phyloP scores from a whole-genome alignment of 2,329 filamentous ascomycete species.

The Trichophyton benhamiae region DNA sequence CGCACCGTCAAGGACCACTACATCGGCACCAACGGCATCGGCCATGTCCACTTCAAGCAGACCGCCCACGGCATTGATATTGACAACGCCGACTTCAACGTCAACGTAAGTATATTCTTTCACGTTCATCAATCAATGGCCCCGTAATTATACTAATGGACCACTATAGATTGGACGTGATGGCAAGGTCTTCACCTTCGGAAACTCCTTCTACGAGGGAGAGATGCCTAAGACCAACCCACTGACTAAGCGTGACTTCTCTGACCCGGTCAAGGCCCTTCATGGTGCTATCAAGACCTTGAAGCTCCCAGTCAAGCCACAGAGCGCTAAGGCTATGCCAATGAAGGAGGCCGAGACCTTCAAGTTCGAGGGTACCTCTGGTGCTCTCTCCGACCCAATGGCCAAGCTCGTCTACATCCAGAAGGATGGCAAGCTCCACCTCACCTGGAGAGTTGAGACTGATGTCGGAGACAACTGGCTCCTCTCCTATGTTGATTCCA shows the following conservation, averaged over 20 bases:
- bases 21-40: conserved; percentile 11
- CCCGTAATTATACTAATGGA: not conserved
- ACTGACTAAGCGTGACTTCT: conserved; percentile 7
- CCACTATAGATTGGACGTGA: conserved; percentile 9
- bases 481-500: conserved; percentile 11
- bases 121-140: not conserved
- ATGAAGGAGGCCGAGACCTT: conserved; percentile 8
- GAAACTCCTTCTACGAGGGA: conserved; percentile 11
- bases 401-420: conserved; percentile 11
- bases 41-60: conserved; percentile 11
- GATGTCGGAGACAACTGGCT: conserved; percentile 14
- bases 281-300: conserved; percentile 7
- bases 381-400: conserved; percentile 9
- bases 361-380: conserved; percentile 12
- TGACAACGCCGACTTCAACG: conserved; percentile 13
- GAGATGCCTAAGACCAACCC: conserved; percentile 10
- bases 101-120: conserved; percentile 9
- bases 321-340: conserved; percentile 8
- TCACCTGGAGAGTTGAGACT: conserved; percentile 13
- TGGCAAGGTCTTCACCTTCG: conserved; percentile 12
- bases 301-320: conserved; percentile 8
- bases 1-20: conserved; percentile 12
- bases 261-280: conserved; percentile 11
- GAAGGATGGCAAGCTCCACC: conserved; percentile 8
- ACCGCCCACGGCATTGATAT: conserved; percentile 10